These are phyloP conservation scores for Chrysopogon serrulatus DNA, from an alignment of 176 grass and related monocot species.

Conservation along the genomic window DNA sequence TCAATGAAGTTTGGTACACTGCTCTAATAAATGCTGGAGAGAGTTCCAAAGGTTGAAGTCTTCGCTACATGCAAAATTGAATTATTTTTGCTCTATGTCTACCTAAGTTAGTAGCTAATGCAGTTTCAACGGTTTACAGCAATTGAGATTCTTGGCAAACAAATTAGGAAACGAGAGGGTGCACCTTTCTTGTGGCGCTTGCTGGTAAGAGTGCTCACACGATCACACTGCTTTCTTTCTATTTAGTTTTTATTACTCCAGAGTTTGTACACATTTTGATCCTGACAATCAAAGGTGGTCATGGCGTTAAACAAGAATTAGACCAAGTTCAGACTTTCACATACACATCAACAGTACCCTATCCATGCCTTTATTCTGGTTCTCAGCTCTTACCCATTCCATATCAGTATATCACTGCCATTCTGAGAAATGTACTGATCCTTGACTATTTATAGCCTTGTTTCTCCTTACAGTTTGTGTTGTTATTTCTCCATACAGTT, in stretches of 20 bases:
- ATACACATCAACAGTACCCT: not conserved
- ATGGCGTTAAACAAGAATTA: not conserved
- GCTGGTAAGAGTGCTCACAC: slow-evolving; percentile 41
- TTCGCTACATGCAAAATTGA: not conserved
- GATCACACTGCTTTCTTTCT: not conserved
- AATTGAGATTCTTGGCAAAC: slow-evolving; percentile 49
- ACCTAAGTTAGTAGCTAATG: slow-evolving; percentile 5
- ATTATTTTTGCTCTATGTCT: not conserved
- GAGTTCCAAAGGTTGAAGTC: slow-evolving; percentile 37
- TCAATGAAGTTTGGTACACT: slow-evolving; percentile 72
- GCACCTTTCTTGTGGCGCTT: slow-evolving; percentile 66
- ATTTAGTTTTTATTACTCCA: not conserved
- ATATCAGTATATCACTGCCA: not conserved
- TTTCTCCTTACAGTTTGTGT: not conserved
- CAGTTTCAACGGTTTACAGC: slow-evolving; percentile 22
- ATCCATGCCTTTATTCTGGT: not conserved
- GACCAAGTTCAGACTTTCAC: not conserved
- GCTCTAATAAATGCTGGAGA: slow-evolving; percentile 46
- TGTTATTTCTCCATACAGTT: not conserved
- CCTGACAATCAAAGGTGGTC: not conserved
- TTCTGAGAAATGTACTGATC: not conserved
- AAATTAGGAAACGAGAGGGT: slow-evolving; percentile 44
- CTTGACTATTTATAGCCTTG: not conserved
- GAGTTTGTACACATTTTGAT: not conserved
- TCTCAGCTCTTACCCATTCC: not conserved